Base-by-base conservation (phyloP, 148 eudicot genomes). In the Chenopodium album region DNA sequence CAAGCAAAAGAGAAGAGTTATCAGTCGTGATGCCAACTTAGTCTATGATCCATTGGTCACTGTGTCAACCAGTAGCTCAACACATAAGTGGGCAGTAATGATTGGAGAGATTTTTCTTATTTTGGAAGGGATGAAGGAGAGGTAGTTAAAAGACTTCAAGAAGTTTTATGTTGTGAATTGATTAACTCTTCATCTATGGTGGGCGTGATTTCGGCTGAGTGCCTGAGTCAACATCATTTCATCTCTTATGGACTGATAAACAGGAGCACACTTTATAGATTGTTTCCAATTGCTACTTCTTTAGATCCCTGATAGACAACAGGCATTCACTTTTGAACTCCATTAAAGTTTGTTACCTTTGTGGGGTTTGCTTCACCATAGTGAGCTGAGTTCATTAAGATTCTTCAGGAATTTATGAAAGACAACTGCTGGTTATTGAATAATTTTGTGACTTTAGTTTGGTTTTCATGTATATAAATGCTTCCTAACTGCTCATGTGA, bases 401-500 rank as follows among this genome's bases (percentile, higher is more conserved):
- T 16, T 26, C 28, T 66, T 66, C 50, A 72, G 75, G 23, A 44
- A 44, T 8, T 34, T 56, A 14, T 56, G 4, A 62, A 20, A 62
- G 65, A 22, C 66, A 62, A 22, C 12, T 44, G 59, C 54, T 72
- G 28, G 48, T 44, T 72, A 22, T 72, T 44, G 56, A 46, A n/a
- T 72, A n/a, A 22, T 41, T 3, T 19, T 4, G 12, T 19, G 19
- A 68, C 76, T 22, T 44, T 50, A 74, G 37, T 74, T 17, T 59
- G 78, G 7, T 20, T 74, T 52, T 73, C 28, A 26, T 44, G 75
- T 31, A 68, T 47, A 16, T 41, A 10, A 3, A 47, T 63, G 8
- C 28, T 65, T 69, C 76, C 48, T 81, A 50, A 80, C 23, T 23
- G 64, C 78, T 41, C 12, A 20, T 63, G 31, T 76, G 37, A 7